A percentile compares a stretch with the other conserved stretches of the same genome.
These are phyloP conservation scores for Xylaria hypoxylon DNA, from an alignment of 2,329 filamentous ascomycete species.

Conservation along the genomic window DNA sequence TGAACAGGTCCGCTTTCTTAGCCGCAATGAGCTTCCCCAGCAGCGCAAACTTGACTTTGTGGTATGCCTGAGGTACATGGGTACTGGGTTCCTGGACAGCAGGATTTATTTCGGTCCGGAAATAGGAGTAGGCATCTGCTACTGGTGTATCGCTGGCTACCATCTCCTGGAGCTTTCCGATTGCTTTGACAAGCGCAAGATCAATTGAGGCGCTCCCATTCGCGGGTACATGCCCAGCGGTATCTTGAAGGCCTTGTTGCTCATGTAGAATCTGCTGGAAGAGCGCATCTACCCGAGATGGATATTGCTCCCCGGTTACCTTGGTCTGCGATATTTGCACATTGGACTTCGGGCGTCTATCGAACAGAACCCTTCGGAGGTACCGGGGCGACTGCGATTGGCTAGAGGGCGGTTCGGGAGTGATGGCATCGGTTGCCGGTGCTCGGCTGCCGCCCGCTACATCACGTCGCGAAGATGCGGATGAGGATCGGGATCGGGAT, in stretches of 20 bases:
- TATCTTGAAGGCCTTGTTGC: slow-evolving; percentile 37
- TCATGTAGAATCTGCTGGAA: slow-evolving; percentile 48
- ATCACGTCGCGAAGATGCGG: slow-evolving; percentile 29
- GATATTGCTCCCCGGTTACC: slow-evolving; percentile 18
- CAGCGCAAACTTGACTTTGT: slow-evolving; percentile 46
- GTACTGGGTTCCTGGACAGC: slow-evolving; percentile 42
- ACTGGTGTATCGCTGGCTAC: slow-evolving; percentile 48
- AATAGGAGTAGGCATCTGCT: slow-evolving; percentile 43
- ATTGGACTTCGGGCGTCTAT: slow-evolving; percentile 7
- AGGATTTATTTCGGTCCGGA: slow-evolving; percentile 50
- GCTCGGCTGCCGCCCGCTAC: not conserved
- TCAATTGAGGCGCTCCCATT: slow-evolving; percentile 16
- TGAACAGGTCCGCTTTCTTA: slow-evolving; percentile 50
- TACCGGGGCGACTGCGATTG: slow-evolving; percentile 13
- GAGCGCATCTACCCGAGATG: slow-evolving; percentile 43
- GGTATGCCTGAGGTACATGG: slow-evolving; percentile 50
- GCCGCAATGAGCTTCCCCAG: slow-evolving; percentile 50
- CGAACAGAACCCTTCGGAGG: slow-evolving; percentile 4
- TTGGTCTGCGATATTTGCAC: slow-evolving; percentile 3
- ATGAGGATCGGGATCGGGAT: too few species aligned
- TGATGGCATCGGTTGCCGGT: not conserved
- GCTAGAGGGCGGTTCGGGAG: not conserved
- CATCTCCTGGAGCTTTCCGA: slow-evolving; percentile 49
- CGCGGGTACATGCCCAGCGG: not conserved
- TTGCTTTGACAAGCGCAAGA: slow-evolving; percentile 43